phyloP scores from a whole-genome alignment of 768 basidiomycete genomes.

The Boletellus ananiceps region DNA sequence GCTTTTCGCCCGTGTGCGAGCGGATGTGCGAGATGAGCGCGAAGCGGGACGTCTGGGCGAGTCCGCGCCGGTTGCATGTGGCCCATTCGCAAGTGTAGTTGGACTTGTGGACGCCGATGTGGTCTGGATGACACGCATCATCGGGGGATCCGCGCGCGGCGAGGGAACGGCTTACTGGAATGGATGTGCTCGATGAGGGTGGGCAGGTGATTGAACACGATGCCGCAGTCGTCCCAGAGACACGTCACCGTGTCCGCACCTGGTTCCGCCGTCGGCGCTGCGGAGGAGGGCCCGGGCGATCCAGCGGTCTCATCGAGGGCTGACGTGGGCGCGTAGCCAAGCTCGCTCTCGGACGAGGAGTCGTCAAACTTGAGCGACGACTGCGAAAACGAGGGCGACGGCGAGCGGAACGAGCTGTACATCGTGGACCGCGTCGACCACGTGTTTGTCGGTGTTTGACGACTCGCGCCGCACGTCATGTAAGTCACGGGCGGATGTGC shows the following conservation, averaged over 20 bases:
- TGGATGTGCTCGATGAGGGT: slow-evolving; percentile 82
- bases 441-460: slow-evolving; percentile 20
- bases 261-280: slow-evolving; percentile 17
- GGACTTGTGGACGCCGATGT: slow-evolving; percentile 80
- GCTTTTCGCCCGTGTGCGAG: slow-evolving; percentile 93
- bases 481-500: too few relatives aligned
- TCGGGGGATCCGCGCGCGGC: not conserved
- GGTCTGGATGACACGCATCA: slow-evolving; percentile 41
- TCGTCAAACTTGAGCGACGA: slow-evolving; percentile 27
- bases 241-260: slow-evolving; percentile 64
- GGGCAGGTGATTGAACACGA: slow-evolving; percentile 66
- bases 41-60: slow-evolving; percentile 84
- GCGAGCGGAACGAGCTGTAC: slow-evolving; percentile 36
- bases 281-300: slow-evolving; percentile 22
- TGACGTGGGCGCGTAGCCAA: slow-evolving; percentile 6
- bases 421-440: slow-evolving; percentile 22
- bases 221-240: slow-evolving; percentile 79
- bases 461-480: too few relatives aligned
- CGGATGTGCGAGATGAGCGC: slow-evolving; percentile 88
- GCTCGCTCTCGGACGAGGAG: slow-evolving; percentile 26
- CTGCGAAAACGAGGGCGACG: slow-evolving; percentile 38
- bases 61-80: slow-evolving; percentile 71
- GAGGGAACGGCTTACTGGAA: slow-evolving; percentile 47
- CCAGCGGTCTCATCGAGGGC: slow-evolving; percentile 15
- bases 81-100: slow-evolving; percentile 89